Percentiles rank a stretch among this genome's conserved stretches.
Conservation (phyloP, 2,329 filamentous ascomycete species). For the Pseudogymnoascus sp. region DNA sequence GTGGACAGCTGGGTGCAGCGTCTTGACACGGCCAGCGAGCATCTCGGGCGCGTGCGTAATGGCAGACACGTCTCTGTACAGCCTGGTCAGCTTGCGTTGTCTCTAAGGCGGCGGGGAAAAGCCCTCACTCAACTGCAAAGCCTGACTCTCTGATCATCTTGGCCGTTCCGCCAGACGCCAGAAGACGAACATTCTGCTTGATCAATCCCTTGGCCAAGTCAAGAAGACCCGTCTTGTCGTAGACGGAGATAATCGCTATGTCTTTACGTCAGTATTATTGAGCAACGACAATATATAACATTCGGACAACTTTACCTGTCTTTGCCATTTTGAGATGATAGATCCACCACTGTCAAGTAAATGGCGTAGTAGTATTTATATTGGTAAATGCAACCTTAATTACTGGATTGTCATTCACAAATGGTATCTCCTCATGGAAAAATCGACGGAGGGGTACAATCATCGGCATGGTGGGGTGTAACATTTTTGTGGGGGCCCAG, state of each 20-base stretch:
- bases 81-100: background rate
- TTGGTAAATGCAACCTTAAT: slow-evolving; percentile 7
- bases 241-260: slow-evolving; percentile 91
- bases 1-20: slow-evolving; percentile 87
- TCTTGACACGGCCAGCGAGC: slow-evolving; percentile 88
- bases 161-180: slow-evolving; percentile 91
- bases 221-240: slow-evolving; percentile 93
- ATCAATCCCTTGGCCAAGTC: slow-evolving; percentile 87
- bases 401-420: slow-evolving; percentile 7
- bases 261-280: background rate
- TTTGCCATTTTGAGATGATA: slow-evolving; percentile 11
- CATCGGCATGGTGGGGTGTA: slow-evolving; percentile 6
- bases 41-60: slow-evolving; percentile 97
- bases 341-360: slow-evolving; percentile 5
- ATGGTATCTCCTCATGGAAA: slow-evolving; percentile 6
- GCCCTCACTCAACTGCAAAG: slow-evolving; percentile 83
- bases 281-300: background rate
- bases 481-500: slow-evolving; percentile 2
- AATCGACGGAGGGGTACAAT: slow-evolving; percentile 8
- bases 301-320: slow-evolving; percentile 6
- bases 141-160: slow-evolving; percentile 95
- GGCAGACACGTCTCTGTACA: slow-evolving; percentile 80
- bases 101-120: background rate
- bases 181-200: slow-evolving; percentile 81
- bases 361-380: slow-evolving; percentile 5